Evolutionary conservation across 225 moss, liverwort and hornwort genomes (phyloP).

Genomic region (Ulota crispa): DNA sequence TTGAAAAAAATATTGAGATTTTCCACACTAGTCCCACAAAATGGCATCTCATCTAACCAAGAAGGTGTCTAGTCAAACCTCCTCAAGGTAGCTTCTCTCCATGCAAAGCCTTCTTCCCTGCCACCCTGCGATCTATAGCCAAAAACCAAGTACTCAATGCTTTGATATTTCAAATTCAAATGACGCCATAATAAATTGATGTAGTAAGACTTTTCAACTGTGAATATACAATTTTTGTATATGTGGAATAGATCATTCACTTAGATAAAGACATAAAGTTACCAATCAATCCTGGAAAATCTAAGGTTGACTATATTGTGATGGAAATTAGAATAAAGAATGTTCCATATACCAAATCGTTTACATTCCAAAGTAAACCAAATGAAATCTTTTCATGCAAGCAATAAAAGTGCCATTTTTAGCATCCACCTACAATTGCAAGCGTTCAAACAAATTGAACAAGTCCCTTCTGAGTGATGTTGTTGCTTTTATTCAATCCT

Average conservation of each 20-base stretch:
- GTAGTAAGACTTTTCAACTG: background rate
- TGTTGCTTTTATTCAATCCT: background rate
- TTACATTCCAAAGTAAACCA: background rate
- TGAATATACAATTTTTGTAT: background rate
- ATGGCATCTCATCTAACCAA: no score
- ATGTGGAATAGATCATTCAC: background rate
- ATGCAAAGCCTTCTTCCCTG: no score
- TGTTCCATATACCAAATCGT: background rate
- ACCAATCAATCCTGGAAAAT: background rate
- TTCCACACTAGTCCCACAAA: no score
- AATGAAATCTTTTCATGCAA: background rate
- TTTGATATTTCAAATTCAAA: background rate
- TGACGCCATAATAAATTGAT: background rate
- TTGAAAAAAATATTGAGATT: no score
- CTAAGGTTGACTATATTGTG: background rate
- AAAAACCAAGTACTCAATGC: background rate
- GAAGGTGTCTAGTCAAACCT: no score
- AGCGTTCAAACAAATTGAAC: slow-evolving; percentile 19
- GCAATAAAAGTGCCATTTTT: background rate
- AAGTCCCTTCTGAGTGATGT: background rate
- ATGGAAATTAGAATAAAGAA: background rate
- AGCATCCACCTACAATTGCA: slow-evolving; percentile 18
- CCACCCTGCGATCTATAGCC: no score
- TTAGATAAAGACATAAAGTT: background rate
- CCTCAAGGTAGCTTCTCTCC: no score